Evolutionary conservation across 257 asterid genomes (phyloP), one percentile per base, ranked within the genome.

Genomic region (Primulina tabacum): DNA sequence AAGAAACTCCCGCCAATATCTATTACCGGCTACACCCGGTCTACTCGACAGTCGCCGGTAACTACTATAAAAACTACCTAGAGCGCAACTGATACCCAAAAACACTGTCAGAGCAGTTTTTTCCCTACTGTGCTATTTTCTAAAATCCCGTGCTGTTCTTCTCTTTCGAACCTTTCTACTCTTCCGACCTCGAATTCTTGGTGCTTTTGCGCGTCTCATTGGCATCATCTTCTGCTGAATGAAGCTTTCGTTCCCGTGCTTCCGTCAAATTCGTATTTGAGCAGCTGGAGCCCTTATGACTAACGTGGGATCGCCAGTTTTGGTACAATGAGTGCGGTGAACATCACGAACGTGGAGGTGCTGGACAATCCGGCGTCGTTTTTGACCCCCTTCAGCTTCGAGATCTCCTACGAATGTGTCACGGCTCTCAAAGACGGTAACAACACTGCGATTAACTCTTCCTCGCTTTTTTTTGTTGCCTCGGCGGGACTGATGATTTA

Each of bases 321-420:
- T 24, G 73, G 76, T 70, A 73, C 71, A 68, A 93, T 93, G 99
- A 91, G 92, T 81, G 97, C 96, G 53, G 95, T 93, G 72, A 90
- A 89, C 81, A 85, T 93, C 56, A 89, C 96, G 53, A 89, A 91
- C 84, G 97, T 93, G 8, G 72, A 96, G 8, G 99, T 93, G 79
- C 85, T 90, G 75, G 97, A 90, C 80, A 90, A 93, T 82, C 99
- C 99, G 71, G 89, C 97, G 74, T 82, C 95, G 77, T 93, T 93
- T 83, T 66, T 78, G 21, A 38, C 92, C 47, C 95, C 97, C 7
- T 89, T 93, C 78, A 97, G 88, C 95, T 93, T 93, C 76, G 99
- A 93, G 75, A 89, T 93, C 81, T 93, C 99, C 17, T 93, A 93
- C 75, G 99, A 93, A 75, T 93, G 97, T 69, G 96, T 93, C 29